phyloP scores from a whole-genome alignment of 805 yeast genomes.

The Lipomyces yamanashiensis region DNA sequence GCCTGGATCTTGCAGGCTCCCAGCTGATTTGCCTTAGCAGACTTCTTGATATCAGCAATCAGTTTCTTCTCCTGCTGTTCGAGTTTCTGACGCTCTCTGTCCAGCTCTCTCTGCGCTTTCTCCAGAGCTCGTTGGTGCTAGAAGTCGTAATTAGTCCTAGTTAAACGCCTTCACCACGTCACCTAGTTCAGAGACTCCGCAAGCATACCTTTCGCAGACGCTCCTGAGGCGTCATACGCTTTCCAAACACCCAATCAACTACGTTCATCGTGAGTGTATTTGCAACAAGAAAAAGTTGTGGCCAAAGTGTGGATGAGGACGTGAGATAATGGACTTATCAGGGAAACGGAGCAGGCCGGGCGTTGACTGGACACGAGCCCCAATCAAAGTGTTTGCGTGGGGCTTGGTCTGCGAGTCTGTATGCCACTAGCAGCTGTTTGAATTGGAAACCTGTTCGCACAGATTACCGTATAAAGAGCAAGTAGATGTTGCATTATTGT shows the following conservation, averaged over 20 bases:
- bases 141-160: neutral
- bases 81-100: conserved; percentile 81
- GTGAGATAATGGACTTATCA: neutral
- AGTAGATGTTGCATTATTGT: no score
- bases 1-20: conserved; percentile 94
- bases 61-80: conserved; percentile 92
- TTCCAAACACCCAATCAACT: conserved; percentile 96
- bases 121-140: conserved; percentile 93
- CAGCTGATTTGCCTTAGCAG: conserved; percentile 88
- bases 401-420: neutral
- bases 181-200: neutral
- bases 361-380: conserved; percentile 12
- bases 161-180: neutral
- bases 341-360: conserved; percentile 13
- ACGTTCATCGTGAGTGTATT: conserved; percentile 53
- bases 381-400: neutral
- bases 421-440: neutral
- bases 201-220: conserved; percentile 69
- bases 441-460: neutral
- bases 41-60: conserved; percentile 80
- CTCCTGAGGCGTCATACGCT: conserved; percentile 92
- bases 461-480: no score
- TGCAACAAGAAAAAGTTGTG: neutral
- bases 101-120: conserved; percentile 90
- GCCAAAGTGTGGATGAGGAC: neutral